Conservation (phyloP, 768 basidiomycete species). For the Russula virescens region DNA sequence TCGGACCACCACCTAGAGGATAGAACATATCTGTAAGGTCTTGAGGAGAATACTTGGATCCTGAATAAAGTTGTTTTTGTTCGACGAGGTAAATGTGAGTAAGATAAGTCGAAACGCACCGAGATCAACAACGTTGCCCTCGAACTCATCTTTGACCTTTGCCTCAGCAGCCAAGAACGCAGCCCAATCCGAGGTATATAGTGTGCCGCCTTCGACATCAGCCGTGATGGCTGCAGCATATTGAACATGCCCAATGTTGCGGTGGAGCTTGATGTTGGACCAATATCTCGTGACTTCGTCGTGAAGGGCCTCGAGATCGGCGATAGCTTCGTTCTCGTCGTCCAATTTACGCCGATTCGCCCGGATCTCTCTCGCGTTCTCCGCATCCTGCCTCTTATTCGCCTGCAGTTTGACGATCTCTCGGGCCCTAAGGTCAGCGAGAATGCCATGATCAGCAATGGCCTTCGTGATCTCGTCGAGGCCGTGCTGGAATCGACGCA, state of each 20-base stretch:
- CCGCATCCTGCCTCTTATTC: no score
- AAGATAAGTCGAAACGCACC: not conserved
- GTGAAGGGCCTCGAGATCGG: not conserved
- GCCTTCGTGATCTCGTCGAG: slow-evolving; percentile 3
- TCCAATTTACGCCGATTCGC: not conserved
- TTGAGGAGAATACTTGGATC: not conserved
- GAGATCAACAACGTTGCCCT: not conserved
- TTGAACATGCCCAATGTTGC: not conserved
- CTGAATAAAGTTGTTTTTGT: slow-evolving; percentile 1
- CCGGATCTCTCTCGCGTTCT: not conserved
- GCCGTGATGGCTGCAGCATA: not conserved
- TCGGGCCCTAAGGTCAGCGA: not conserved
- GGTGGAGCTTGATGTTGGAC: not conserved
- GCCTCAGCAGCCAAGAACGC: not conserved
- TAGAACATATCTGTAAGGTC: not conserved
- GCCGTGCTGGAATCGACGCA: not conserved
- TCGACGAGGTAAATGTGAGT: not conserved
- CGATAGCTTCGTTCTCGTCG: not conserved
- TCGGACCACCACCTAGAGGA: not conserved
- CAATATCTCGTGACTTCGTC: not conserved
- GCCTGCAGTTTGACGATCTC: not conserved
- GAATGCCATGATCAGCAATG: not conserved
- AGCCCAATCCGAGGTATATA: slow-evolving; percentile 4
- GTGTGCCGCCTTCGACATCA: slow-evolving; percentile 1
- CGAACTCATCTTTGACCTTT: not conserved